These are phyloP conservation scores for Leccinum variicolor DNA, from an alignment of 768 basidiomycete genomes.

Conservation along the genomic window DNA sequence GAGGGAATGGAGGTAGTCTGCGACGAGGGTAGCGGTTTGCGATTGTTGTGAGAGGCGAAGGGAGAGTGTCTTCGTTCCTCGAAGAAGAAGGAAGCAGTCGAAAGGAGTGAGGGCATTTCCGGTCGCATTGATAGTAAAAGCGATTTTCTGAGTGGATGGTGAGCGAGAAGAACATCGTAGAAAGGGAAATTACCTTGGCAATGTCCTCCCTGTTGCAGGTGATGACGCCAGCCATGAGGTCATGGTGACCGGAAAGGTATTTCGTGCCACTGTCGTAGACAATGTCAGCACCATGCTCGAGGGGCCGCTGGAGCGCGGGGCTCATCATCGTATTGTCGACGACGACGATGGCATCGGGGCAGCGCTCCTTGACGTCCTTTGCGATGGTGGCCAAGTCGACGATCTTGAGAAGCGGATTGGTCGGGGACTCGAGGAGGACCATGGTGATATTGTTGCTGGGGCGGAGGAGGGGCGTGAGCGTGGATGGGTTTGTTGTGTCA, in stretches of 20 bases:
- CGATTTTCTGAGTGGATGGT: slow-evolving; percentile 60
- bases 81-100: slow-evolving; percentile 92
- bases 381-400: slow-evolving; percentile 85
- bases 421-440: slow-evolving; percentile 96
- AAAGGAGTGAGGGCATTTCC: slow-evolving; percentile 95
- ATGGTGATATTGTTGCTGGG: slow-evolving; percentile 74
- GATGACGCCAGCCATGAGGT: slow-evolving; percentile 97
- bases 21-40: slow-evolving; percentile 74
- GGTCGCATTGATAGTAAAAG: slow-evolving; percentile 88
- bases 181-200: slow-evolving; percentile 55
- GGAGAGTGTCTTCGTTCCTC: slow-evolving; percentile 94
- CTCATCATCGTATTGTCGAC: slow-evolving; percentile 99
- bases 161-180: neutral
- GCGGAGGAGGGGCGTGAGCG: slow-evolving; percentile 60
- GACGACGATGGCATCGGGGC: slow-evolving; percentile 77
- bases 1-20: slow-evolving; percentile 76
- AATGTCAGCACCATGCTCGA: slow-evolving; percentile 94
- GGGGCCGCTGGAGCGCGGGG: slow-evolving; percentile 91
- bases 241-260: slow-evolving; percentile 97
- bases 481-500: slow-evolving; percentile 77
- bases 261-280: slow-evolving; percentile 99
- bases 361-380: slow-evolving; percentile 76
- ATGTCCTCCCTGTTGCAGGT: slow-evolving; percentile 90
- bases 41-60: slow-evolving; percentile 96
- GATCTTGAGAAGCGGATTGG: slow-evolving; percentile 95